Evolutionary conservation across 2,329 filamentous ascomycete genomes (phyloP).

Genomic region (Sclerotiophoma versabilis): DNA sequence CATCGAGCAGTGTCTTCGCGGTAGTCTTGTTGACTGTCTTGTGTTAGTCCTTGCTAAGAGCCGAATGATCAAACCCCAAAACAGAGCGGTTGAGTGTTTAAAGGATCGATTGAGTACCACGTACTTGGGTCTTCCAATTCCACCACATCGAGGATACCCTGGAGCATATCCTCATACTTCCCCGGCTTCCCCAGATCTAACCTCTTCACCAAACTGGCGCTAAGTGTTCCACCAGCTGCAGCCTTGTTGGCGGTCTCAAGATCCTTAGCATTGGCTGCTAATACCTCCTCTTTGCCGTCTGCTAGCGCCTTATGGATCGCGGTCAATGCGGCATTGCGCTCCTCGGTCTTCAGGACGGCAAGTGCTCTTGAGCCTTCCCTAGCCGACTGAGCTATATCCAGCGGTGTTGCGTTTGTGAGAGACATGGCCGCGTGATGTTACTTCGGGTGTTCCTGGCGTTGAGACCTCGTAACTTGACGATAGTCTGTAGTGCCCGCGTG

Average conservation of each 20-base stretch:
- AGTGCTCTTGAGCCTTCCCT: constrained; percentile 83
- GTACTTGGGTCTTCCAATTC: constrained; percentile 83
- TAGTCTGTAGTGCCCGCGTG: constrained; percentile 28
- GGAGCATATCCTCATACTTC: constrained; percentile 98
- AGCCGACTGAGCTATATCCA: constrained; percentile 78
- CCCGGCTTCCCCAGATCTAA: constrained; percentile 85
- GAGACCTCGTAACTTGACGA: constrained; percentile 24
- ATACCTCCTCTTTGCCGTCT: constrained; percentile 73
- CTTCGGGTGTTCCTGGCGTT: constrained; percentile 20
- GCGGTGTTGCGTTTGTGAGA: constrained; percentile 82
- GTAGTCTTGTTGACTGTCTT: constrained; percentile 81
- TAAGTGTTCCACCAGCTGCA: constrained; percentile 77
- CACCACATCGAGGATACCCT: constrained; percentile 89
- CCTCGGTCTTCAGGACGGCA: constrained; percentile 75
- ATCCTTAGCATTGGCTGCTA: constrained; percentile 86
- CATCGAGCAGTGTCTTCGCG: constrained; percentile 83
- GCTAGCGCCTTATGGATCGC: constrained; percentile 81
- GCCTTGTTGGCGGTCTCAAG: constrained; percentile 76
- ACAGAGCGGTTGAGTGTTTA: neutral
- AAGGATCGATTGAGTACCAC: constrained; percentile 44
- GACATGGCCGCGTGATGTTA: constrained; percentile 65
- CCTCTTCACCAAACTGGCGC: constrained; percentile 82
- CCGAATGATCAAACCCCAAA: no score
- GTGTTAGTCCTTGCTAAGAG: constrained; percentile 12
- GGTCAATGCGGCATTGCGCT: constrained; percentile 84